Evolutionary conservation across 2,329 filamentous ascomycete species (phyloP).

Genomic region (Sarocladium oryzae): DNA sequence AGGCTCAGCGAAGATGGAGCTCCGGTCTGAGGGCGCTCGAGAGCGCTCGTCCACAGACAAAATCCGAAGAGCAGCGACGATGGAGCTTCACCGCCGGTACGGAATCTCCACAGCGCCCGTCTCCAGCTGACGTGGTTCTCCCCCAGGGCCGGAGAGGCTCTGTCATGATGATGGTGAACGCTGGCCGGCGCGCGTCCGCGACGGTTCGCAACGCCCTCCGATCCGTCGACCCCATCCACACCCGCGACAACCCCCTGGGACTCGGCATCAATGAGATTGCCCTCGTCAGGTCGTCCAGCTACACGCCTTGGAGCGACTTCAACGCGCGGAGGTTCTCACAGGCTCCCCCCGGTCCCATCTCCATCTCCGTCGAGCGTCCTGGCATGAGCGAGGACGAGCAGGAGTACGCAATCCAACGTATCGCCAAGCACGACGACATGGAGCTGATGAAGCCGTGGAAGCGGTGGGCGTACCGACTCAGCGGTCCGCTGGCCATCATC

Average conservation of each 20-base stretch:
- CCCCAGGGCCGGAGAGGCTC: background rate
- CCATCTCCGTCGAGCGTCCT: background rate
- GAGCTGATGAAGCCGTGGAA: conserved; percentile 21
- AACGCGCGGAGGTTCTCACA: conserved; percentile 10
- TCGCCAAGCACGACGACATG: conserved; percentile 22
- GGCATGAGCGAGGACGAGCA: conserved; percentile 14
- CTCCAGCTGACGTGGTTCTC: no score
- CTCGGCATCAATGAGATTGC: background rate
- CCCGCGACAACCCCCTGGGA: background rate
- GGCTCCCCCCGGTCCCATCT: background rate
- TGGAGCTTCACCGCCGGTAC: background rate
- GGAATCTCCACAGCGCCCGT: no score
- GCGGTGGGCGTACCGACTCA: conserved; percentile 19
- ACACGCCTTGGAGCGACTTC: conserved; percentile 1
- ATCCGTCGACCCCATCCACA: background rate
- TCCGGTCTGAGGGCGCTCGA: background rate
- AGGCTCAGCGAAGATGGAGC: background rate
- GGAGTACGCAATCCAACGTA: conserved; percentile 20
- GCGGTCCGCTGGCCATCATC: conserved; percentile 20
- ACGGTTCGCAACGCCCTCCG: background rate
- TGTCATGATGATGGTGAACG: background rate
- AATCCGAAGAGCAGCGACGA: background rate
- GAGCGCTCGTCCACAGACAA: background rate
- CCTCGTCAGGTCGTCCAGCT: background rate
- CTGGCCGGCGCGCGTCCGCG: background rate